Conservation (phyloP, 1,284 basidiomycete genomes). For the Microbotryomycetes sp. region DNA sequence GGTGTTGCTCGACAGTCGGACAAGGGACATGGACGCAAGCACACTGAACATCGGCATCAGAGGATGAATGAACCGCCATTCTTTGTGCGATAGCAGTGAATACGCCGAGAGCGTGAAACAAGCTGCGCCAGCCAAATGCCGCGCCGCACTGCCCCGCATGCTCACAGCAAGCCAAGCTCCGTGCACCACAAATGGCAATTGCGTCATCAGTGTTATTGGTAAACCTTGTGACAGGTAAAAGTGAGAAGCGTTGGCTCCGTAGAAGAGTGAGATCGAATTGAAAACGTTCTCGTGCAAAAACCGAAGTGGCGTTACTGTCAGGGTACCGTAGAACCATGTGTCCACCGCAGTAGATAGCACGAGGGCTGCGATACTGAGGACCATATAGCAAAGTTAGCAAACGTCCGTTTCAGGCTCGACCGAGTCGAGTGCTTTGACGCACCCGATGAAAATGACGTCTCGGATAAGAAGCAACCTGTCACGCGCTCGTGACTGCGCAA, state of each 20-base stretch:
- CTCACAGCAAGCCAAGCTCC: background rate
- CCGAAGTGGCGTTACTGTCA: slow-evolving; percentile 70
- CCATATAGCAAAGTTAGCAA: background rate
- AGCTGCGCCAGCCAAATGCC: background rate
- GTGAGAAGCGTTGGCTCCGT: slow-evolving; percentile 78
- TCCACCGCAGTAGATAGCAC: slow-evolving; percentile 51
- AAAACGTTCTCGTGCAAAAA: slow-evolving; percentile 68
- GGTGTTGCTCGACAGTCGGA: slow-evolving; percentile 30
- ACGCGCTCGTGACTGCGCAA: background rate
- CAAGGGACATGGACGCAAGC: slow-evolving; percentile 64
- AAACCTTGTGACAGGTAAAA: slow-evolving; percentile 83
- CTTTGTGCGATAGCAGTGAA: slow-evolving; percentile 81
- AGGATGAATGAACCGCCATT: slow-evolving; percentile 95
- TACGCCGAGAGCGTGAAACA: slow-evolving; percentile 54
- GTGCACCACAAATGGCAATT: slow-evolving; percentile 48
- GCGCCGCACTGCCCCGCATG: background rate
- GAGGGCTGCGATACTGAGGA: slow-evolving; percentile 4
- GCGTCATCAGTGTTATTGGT: slow-evolving; percentile 67
- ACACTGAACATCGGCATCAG: slow-evolving; percentile 77
- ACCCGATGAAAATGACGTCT: background rate
- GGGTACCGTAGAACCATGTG: slow-evolving; percentile 57
- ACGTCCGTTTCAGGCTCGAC: background rate
- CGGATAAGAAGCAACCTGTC: background rate
- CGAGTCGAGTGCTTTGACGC: background rate
- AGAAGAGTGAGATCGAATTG: slow-evolving; percentile 80